These are phyloP conservation scores for Phoma sp. DNA, from an alignment of 2,329 filamentous ascomycete genomes.

Conservation along the genomic window DNA sequence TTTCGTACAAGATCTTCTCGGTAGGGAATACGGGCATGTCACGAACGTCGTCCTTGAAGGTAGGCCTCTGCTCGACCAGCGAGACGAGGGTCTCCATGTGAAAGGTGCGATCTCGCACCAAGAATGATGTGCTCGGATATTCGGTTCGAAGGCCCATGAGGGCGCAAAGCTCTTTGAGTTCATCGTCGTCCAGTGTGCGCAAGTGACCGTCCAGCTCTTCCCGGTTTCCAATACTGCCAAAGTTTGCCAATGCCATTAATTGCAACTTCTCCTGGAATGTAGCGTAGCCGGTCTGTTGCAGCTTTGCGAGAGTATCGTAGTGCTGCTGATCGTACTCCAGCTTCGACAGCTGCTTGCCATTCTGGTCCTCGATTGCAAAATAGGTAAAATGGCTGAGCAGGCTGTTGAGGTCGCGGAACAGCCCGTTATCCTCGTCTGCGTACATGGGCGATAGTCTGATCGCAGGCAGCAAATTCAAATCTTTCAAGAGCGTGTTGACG, in stretches of 20 bases:
- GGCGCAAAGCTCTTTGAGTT: conserved; percentile 72
- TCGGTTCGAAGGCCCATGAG: conserved; percentile 78
- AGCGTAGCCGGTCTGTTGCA: conserved; percentile 81
- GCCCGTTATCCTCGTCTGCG: conserved; percentile 73
- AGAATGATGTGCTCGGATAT: conserved; percentile 76
- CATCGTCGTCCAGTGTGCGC: conserved; percentile 73
- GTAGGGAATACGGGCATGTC: conserved; percentile 82
- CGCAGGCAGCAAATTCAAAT: conserved; percentile 81
- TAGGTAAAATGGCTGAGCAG: conserved; percentile 87
- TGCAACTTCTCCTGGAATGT: conserved; percentile 86
- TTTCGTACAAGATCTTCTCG: conserved; percentile 81
- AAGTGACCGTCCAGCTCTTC: conserved; percentile 80
- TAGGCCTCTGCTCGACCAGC: conserved; percentile 76
- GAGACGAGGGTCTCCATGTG: conserved; percentile 76
- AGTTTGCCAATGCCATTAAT: conserved; percentile 92
- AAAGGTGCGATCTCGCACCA: conserved; percentile 70
- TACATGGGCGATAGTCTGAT: conserved; percentile 82
- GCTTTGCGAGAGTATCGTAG: conserved; percentile 75
- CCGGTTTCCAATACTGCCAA: conserved; percentile 82
- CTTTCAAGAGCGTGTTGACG: conserved; percentile 85
- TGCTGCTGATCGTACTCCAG: conserved; percentile 81
- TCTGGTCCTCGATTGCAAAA: conserved; percentile 92
- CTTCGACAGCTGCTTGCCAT: conserved; percentile 75
- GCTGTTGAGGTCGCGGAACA: conserved; percentile 80
- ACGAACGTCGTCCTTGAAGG: conserved; percentile 81